phyloP scores from a whole-genome alignment of 2,329 filamentous ascomycete genomes.

The Diaporthe ampelina region DNA sequence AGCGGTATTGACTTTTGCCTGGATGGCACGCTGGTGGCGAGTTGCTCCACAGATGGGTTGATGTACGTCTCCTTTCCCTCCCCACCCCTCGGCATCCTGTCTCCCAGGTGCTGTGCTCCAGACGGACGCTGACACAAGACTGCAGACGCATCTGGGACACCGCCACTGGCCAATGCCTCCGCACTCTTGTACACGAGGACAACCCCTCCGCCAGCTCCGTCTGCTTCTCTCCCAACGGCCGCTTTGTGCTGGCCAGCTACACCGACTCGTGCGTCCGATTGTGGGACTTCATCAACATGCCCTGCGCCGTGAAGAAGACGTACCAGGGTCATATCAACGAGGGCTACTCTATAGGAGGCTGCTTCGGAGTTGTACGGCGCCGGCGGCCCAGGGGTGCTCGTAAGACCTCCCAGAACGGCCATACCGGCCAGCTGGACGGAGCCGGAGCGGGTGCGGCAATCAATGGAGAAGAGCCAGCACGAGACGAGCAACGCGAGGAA shows the following conservation, averaged over 20 bases:
- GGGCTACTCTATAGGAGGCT: constrained; percentile 86
- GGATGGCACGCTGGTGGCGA: constrained; percentile 92
- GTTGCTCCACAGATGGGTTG: constrained; percentile 90
- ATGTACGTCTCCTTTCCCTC: constrained; percentile 69
- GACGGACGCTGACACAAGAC: neutral
- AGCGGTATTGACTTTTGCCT: constrained; percentile 92
- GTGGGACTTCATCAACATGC: constrained; percentile 93
- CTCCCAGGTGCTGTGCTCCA: constrained; percentile 18
- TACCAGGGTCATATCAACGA: constrained; percentile 93
- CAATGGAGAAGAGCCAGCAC: constrained; percentile 41
- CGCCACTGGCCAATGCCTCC: constrained; percentile 91
- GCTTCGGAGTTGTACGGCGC: constrained; percentile 74
- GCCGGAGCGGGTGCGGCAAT: constrained; percentile 43
- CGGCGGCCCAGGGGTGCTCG: constrained; percentile 35
- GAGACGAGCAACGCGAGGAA: constrained; percentile 40
- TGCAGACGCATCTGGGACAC: constrained; percentile 92
- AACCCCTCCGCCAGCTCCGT: constrained; percentile 91
- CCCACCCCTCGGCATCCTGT: neutral
- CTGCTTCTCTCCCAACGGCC: constrained; percentile 93
- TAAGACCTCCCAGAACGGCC: constrained; percentile 35
- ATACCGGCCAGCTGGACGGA: constrained; percentile 34
- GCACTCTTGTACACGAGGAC: constrained; percentile 96
- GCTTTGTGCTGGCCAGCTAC: constrained; percentile 91
- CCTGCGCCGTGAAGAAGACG: constrained; percentile 86
- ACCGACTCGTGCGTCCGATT: constrained; percentile 90